Percentiles rank a stretch among this genome's conserved stretches.
Evolutionary conservation across 257 asterid species (phyloP).

Genomic region (Marsdenia floribunda): DNA sequence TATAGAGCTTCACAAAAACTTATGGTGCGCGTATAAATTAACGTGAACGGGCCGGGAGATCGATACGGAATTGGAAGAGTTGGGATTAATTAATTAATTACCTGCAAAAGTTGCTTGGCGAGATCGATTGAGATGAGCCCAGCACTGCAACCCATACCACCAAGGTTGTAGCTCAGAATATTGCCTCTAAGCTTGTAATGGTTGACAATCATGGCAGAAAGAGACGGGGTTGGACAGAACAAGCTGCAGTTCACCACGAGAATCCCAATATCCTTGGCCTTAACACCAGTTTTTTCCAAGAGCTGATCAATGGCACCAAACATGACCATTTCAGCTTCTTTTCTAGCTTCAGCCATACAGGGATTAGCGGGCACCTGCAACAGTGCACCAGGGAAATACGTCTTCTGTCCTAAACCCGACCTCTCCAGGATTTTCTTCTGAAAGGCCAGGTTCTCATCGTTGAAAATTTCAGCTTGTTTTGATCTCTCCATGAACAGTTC

Average conservation of each 20-base stretch:
- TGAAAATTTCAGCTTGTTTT: conserved; percentile 28
- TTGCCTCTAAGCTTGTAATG: conserved; percentile 71
- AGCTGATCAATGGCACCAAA: conserved; percentile 69
- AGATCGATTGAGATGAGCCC: conserved; percentile 77
- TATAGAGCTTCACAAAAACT: no score
- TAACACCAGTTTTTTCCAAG: conserved; percentile 53
- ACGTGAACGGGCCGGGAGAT: no score
- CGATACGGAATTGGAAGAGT: background rate
- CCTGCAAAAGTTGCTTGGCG: conserved; percentile 78
- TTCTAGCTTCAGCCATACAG: conserved; percentile 51
- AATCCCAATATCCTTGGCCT: conserved; percentile 63
- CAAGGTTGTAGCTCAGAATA: conserved; percentile 67
- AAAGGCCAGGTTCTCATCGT: conserved; percentile 45
- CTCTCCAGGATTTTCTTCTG: conserved; percentile 58
- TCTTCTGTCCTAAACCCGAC: conserved; percentile 72
- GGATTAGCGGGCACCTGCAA: conserved; percentile 45
- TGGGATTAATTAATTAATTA: background rate
- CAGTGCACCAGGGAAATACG: conserved; percentile 53
- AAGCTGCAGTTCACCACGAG: conserved; percentile 71
- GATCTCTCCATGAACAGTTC: conserved; percentile 52
- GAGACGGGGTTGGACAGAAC: conserved; percentile 70
- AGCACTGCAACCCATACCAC: conserved; percentile 93
- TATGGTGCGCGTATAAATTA: no score
- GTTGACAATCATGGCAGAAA: conserved; percentile 68
- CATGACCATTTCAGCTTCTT: conserved; percentile 71